phyloP scores from a whole-genome alignment of 1,284 basidiomycete species.

The Apiotrichum montevideense region DNA sequence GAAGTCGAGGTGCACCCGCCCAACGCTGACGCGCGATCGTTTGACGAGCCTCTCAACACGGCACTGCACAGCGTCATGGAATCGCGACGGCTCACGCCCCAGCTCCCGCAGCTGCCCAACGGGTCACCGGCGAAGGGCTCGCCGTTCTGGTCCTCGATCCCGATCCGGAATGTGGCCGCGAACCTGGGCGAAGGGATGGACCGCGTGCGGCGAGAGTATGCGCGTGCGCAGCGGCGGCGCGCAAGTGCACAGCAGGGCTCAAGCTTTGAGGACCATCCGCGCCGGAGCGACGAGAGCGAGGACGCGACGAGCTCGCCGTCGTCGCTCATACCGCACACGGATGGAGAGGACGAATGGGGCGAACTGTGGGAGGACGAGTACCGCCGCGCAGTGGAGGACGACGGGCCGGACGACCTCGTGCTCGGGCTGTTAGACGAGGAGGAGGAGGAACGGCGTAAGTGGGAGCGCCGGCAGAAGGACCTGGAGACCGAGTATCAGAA shows the following conservation, averaged over 20 bases:
- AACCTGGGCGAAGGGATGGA: slow-evolving; percentile 39
- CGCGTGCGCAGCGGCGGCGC: slow-evolving; percentile 23
- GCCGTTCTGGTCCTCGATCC: slow-evolving; percentile 30
- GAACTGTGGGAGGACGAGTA: slow-evolving; percentile 45
- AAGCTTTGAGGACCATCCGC: slow-evolving; percentile 40
- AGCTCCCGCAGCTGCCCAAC: slow-evolving; percentile 73
- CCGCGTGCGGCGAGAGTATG: slow-evolving; percentile 37
- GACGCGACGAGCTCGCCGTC: slow-evolving; percentile 28
- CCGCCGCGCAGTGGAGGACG: slow-evolving; percentile 40
- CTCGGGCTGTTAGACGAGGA: slow-evolving; percentile 46
- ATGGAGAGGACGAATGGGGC: slow-evolving; percentile 28
- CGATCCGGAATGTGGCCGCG: slow-evolving; percentile 37
- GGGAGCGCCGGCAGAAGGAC: slow-evolving; percentile 21
- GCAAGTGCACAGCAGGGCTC: slow-evolving; percentile 20
- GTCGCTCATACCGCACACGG: slow-evolving; percentile 24
- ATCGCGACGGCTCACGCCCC: slow-evolving; percentile 45
- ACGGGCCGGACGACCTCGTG: slow-evolving; percentile 44
- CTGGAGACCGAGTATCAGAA: slow-evolving; percentile 3
- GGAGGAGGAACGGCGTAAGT: slow-evolving; percentile 38
- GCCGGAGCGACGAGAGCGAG: slow-evolving; percentile 8
- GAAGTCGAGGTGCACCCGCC: slow-evolving; percentile 58
- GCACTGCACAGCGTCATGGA: slow-evolving; percentile 64
- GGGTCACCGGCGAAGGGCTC: slow-evolving; percentile 46
- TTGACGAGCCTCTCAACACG: slow-evolving; percentile 68
- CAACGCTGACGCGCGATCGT: slow-evolving; percentile 48